Percentiles rank a stretch among this genome's conserved stretches.
Evolutionary conservation across 345 rosid genomes (phyloP).

Genomic region (Murraya paniculata): DNA sequence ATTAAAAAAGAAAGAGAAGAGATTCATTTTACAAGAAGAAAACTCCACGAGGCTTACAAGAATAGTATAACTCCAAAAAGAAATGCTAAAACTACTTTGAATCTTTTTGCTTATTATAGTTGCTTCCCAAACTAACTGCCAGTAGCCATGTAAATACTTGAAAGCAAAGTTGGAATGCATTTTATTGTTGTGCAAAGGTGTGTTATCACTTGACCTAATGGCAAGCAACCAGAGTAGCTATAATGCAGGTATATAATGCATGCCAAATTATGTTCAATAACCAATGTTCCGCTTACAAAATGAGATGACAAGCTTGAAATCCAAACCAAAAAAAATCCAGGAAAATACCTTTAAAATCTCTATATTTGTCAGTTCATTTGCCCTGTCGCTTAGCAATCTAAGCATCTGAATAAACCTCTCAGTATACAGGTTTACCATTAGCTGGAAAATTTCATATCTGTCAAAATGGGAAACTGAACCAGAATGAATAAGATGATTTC

Average conservation of each 20-base stretch:
- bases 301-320: conserved; percentile 6
- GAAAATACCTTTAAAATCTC: conserved; percentile 88
- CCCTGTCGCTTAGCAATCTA: conserved; percentile 92
- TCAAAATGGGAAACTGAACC: conserved; percentile 26
- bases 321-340: background rate
- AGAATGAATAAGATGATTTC: conserved; percentile 5
- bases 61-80: background rate
- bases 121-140: background rate
- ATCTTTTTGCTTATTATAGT: background rate
- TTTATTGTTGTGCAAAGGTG: background rate
- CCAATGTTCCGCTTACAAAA: background rate
- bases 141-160: background rate
- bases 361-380: conserved; percentile 83
- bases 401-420: conserved; percentile 99
- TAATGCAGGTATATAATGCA: background rate
- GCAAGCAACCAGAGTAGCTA: background rate
- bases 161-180: background rate
- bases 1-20: background rate
- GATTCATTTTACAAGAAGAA: background rate
- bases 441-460: conserved; percentile 99
- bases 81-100: background rate
- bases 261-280: conserved; percentile 7
- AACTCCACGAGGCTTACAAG: background rate
- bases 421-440: conserved; percentile 96
- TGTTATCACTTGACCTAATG: background rate